Percentiles rank a stretch among this genome's conserved stretches.
Conservation (phyloP, 139 green algal genomes). For the Spirogloea muscicola region DNA sequence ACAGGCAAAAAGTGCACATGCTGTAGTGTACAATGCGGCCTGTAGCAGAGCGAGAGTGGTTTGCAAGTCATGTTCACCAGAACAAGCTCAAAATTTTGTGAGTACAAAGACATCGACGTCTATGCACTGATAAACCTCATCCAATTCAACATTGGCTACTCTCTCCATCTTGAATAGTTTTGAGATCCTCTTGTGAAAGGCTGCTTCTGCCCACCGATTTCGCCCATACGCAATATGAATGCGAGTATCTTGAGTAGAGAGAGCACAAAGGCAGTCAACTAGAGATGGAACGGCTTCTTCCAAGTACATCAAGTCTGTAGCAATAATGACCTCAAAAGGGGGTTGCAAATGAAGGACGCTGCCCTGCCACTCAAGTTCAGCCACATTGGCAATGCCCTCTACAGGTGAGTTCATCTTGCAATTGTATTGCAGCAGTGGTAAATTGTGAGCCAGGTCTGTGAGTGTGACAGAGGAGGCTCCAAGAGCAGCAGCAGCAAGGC, state of each 20-base stretch:
- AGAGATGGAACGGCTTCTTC: neutral
- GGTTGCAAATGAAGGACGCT: neutral
- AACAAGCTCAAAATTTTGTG: too few species aligned
- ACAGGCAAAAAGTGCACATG: too few species aligned
- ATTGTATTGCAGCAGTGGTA: neutral
- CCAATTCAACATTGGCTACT: conserved; percentile 4
- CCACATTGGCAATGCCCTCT: too few species aligned
- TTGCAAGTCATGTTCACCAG: too few species aligned
- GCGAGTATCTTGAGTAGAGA: neutral
- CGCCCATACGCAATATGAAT: conserved; percentile 32
- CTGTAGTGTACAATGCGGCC: too few species aligned
- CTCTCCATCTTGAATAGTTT: neutral
- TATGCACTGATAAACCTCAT: conserved; percentile 12
- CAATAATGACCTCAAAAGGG: conserved; percentile 23
- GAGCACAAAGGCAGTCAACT: neutral
- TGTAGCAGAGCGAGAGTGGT: too few species aligned
- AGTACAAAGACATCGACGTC: conserved; percentile 25
- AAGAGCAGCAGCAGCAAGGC: neutral
- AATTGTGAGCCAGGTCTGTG: neutral
- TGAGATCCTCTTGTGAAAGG: neutral
- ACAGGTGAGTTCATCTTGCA: neutral
- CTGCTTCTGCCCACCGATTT: conserved; percentile 17
- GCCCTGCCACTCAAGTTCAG: neutral
- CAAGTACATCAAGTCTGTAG: conserved; percentile 34
- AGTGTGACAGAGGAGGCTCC: neutral